Evolutionary conservation across 768 basidiomycete genomes (phyloP).

Genomic region (Tulasnella sp.): DNA sequence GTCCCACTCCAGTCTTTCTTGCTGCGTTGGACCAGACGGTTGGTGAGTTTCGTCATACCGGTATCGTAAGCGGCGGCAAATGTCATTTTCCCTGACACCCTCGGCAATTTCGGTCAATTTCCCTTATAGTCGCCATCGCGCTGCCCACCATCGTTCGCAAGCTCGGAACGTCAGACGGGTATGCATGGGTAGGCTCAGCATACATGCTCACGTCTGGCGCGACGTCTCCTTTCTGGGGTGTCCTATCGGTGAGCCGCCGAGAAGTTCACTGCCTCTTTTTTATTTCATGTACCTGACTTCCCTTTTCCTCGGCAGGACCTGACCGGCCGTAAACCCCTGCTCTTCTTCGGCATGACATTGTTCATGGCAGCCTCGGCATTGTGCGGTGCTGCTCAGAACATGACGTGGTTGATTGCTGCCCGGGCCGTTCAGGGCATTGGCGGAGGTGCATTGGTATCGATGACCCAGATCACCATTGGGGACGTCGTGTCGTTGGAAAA

Average conservation of each 20-base stretch:
- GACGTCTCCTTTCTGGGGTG: constrained; percentile 20
- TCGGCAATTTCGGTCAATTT: not conserved
- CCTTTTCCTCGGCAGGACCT: constrained; percentile 34
- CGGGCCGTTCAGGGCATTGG: constrained; percentile 82
- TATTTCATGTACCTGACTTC: not conserved
- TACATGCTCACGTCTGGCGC: constrained; percentile 62
- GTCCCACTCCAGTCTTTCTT: constrained; percentile 29
- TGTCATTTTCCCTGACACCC: not conserved
- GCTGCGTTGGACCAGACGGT: constrained; percentile 48
- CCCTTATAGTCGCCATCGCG: constrained; percentile 45
- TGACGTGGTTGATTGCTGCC: constrained; percentile 71
- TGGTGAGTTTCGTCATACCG: not conserved
- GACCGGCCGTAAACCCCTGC: constrained; percentile 62
- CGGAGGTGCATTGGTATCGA: constrained; percentile 69
- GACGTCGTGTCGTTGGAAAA: constrained; percentile 80
- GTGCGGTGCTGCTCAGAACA: constrained; percentile 74
- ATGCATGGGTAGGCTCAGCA: constrained; percentile 69
- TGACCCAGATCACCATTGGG: constrained; percentile 72
- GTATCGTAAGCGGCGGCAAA: not conserved
- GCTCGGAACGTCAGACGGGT: constrained; percentile 58
- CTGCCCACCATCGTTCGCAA: constrained; percentile 65
- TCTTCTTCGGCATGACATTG: constrained; percentile 59
- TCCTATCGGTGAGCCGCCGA: constrained; percentile 15
- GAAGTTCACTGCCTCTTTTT: not conserved
- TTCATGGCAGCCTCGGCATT: constrained; percentile 78